Base-by-base conservation (phyloP, 1,284 basidiomycete species). In the Trametes sp. region DNA sequence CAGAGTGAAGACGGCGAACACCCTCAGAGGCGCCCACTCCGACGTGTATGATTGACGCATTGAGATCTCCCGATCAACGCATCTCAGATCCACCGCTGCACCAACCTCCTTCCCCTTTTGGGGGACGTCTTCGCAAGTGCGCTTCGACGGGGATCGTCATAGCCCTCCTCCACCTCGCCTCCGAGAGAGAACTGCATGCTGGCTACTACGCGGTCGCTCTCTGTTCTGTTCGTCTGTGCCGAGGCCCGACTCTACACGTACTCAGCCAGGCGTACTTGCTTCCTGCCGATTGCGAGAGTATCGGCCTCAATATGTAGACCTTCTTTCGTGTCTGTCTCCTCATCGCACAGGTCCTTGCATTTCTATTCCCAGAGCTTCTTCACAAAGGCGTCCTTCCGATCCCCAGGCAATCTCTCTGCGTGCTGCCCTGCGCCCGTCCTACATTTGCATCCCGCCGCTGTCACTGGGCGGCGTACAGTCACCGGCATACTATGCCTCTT, bases 11-110 rank as follows among this genome's bases (percentile, higher is more conserved):
- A 5, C 19, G 36, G 23, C 52, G 42, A 33, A 5, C 31, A 5
- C 21, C 29, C 4, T 11, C n/a, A 6, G 7, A 33, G 35, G 31
- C 28, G 24, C 28, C 23, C 36, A 28, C 26, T 26, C 14, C 38
- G 3, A 10, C 35, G 35, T 36, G 11, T 36, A 36, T 36, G 35
- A 41, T 16, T 41, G 21, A 26, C 42, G 24, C 42, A 45, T 45
- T 23, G 21, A n/a, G 26, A 29, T 41, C 38, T 4, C 36, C 33
- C 52, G 24, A 38, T 54, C 38, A 24, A 3, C 52, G 24, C 29
- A 54, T 54, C 53, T 54, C 53, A 54, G 53, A 54, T 54, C 53
- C 42, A 4, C n/a, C 38, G 4, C 26, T 11, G 16, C n/a, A 10
- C 38, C 16, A 29, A 13, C 26, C 26, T 19, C 6, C 35, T 28